phyloP scores from a whole-genome alignment of 352 stramenopile genomes.

The Blastocystis sp. region DNA sequence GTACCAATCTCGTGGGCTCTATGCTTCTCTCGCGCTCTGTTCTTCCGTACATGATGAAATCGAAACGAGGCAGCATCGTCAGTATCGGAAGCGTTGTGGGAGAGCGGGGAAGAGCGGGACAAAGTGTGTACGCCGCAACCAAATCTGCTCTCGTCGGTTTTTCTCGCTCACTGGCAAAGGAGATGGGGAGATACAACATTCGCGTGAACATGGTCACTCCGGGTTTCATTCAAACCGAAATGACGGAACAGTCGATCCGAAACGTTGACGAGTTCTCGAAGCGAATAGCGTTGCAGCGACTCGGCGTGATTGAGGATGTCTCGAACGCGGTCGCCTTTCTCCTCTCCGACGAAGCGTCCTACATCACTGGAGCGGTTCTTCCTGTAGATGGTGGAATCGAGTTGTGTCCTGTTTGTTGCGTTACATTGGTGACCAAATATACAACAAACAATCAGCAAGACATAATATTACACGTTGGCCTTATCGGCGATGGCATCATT shows the following conservation, averaged over 20 bases:
- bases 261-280: constrained; percentile 64
- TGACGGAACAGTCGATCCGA: constrained; percentile 64
- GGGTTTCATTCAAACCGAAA: constrained; percentile 73
- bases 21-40: constrained; percentile 9
- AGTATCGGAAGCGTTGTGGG: constrained; percentile 74
- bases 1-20: constrained; percentile 40
- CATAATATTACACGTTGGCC: neutral
- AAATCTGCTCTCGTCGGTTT: constrained; percentile 71
- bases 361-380: constrained; percentile 62
- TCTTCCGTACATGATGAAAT: constrained; percentile 54
- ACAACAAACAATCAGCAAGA: neutral
- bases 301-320: constrained; percentile 68
- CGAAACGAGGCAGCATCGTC: constrained; percentile 63
- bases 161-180: constrained; percentile 72
- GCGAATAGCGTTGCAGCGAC: constrained; percentile 66
- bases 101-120: constrained; percentile 67
- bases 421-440: too few relatives aligned
- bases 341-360: constrained; percentile 68
- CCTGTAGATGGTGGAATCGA: constrained; percentile 36
- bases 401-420: constrained; percentile 34
- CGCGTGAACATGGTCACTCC: constrained; percentile 75
- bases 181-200: constrained; percentile 72
- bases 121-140: constrained; percentile 73
- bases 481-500: constrained; percentile 14
- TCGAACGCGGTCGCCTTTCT: constrained; percentile 72